phyloP scores from a whole-genome alignment of 306 rosid species.

The Cucurbita maxima region DNA sequence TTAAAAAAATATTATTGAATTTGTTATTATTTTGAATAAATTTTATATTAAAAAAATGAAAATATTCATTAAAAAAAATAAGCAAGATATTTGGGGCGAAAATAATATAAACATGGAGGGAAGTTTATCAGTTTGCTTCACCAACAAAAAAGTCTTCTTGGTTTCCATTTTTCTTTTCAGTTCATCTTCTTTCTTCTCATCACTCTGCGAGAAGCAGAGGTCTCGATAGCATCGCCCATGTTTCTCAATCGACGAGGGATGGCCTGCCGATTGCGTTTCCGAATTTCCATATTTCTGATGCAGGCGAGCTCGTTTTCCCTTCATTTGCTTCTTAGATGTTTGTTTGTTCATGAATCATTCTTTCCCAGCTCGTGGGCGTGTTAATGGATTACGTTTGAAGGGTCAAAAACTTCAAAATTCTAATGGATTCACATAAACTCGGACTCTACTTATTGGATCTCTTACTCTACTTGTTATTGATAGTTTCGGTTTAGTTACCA shows the following conservation, averaged over 20 bases:
- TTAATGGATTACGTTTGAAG: background rate
- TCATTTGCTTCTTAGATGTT: background rate
- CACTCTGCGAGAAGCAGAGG: background rate
- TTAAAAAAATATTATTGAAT: too few relatives aligned
- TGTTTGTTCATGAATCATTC: background rate
- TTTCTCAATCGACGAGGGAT: slow-evolving; percentile 4
- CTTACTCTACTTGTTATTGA: background rate
- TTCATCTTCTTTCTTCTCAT: background rate
- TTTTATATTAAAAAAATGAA: too few relatives aligned
- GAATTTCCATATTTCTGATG: slow-evolving; percentile 20
- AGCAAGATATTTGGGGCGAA: background rate
- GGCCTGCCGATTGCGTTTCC: slow-evolving; percentile 16
- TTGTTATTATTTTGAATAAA: too few relatives aligned
- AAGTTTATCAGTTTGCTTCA: background rate
- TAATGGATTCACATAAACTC: background rate
- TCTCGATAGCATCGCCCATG: background rate
- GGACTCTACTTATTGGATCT: background rate
- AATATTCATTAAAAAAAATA: too few relatives aligned
- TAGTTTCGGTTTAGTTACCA: background rate
- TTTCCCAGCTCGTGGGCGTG: background rate
- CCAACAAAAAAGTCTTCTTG: background rate
- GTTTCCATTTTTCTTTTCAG: background rate
- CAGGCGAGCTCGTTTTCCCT: slow-evolving; percentile 21
- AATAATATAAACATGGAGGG: background rate
- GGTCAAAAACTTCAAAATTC: background rate